Evolutionary conservation across 306 rosid genomes (phyloP).

Genomic region (Adenanthera pavonina): DNA sequence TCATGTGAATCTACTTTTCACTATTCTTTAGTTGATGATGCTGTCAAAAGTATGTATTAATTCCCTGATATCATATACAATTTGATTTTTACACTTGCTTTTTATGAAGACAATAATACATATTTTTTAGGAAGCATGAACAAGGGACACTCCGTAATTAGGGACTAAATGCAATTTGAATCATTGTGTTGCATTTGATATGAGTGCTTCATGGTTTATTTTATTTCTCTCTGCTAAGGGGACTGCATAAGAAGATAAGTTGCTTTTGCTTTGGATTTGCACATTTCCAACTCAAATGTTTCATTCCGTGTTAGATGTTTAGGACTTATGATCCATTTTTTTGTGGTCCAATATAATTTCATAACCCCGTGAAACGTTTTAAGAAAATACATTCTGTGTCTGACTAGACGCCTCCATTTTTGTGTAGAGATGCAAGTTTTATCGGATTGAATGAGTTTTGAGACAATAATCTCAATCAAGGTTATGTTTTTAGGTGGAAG

Average conservation of each 20-base stretch:
- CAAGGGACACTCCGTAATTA: no score
- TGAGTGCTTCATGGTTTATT: neutral
- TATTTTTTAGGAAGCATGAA: no score
- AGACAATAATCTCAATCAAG: constrained; percentile 51
- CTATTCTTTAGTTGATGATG: neutral
- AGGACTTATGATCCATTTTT: neutral
- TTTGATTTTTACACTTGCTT: neutral
- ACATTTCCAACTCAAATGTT: neutral
- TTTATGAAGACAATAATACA: no score
- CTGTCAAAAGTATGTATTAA: constrained; percentile 7
- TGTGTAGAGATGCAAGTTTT: neutral
- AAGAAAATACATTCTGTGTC: neutral
- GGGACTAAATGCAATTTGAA: no score
- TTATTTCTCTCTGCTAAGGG: neutral
- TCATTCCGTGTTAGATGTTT: neutral
- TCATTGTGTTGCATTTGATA: no score
- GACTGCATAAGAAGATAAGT: neutral
- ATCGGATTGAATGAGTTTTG: neutral
- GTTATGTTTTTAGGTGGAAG: no score
- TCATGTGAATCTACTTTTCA: constrained; percentile 34
- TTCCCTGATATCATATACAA: neutral
- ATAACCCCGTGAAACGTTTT: neutral
- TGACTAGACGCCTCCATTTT: neutral
- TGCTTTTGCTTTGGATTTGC: neutral
- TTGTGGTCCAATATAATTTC: neutral